Evolutionary conservation across 2,329 filamentous ascomycete genomes (phyloP).

Genomic region (Neurospora crassa): DNA sequence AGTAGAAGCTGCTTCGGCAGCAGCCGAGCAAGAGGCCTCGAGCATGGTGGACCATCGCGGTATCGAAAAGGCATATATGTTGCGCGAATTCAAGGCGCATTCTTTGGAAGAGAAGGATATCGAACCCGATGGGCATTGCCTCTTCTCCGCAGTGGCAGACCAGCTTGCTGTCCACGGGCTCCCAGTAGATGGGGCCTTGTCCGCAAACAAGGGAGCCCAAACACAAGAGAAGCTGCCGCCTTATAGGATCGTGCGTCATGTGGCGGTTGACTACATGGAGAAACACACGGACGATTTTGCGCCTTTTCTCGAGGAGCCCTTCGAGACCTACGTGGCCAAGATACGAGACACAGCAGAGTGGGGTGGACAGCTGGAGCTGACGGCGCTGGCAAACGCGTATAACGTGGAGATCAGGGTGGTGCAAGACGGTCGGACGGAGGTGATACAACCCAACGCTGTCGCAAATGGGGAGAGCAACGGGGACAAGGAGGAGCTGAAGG

Average conservation of each 20-base stretch:
- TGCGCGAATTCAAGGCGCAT: slow-evolving; percentile 51
- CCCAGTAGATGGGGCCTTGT: slow-evolving; percentile 16
- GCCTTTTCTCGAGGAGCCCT: slow-evolving; percentile 75
- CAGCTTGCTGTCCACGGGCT: slow-evolving; percentile 54
- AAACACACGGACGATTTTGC: slow-evolving; percentile 70
- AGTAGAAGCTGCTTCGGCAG: slow-evolving; percentile 56
- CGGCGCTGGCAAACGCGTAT: slow-evolving; percentile 74
- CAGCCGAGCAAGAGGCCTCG: slow-evolving; percentile 67
- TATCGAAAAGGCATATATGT: slow-evolving; percentile 62
- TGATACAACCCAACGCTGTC: slow-evolving; percentile 44
- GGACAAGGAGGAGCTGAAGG: slow-evolving; percentile 38
- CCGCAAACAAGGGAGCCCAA: slow-evolving; percentile 11
- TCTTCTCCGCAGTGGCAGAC: slow-evolving; percentile 86
- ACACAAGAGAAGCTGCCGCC: slow-evolving; percentile 25
- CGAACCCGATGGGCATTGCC: slow-evolving; percentile 83
- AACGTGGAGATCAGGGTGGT: slow-evolving; percentile 74
- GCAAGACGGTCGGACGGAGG: slow-evolving; percentile 74
- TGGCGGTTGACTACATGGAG: slow-evolving; percentile 69
- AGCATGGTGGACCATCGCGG: slow-evolving; percentile 63
- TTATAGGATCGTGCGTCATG: slow-evolving; percentile 60
- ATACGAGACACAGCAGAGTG: slow-evolving; percentile 86
- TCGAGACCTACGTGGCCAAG: slow-evolving; percentile 63
- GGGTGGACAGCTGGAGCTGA: slow-evolving; percentile 87
- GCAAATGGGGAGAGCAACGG: slow-evolving; percentile 25
- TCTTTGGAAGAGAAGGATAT: slow-evolving; percentile 69